A percentile compares a stretch with the other conserved stretches of the same genome.
These are phyloP conservation scores for Saprolegnia parasitica DNA, from an alignment of 352 stramenopile species.

Conservation along the genomic window DNA sequence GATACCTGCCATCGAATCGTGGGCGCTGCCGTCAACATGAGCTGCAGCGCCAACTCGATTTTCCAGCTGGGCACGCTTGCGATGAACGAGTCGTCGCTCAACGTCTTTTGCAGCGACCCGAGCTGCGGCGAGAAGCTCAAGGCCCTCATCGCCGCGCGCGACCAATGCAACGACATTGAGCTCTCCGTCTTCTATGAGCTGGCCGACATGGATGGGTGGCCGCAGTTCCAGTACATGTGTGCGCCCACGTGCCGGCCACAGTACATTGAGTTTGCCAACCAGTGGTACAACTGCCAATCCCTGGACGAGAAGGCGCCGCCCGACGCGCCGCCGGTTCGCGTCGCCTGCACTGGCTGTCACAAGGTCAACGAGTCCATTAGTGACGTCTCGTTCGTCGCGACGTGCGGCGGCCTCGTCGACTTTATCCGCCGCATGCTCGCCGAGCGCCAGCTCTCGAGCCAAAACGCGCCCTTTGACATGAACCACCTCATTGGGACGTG, in stretches of 20 bases:
- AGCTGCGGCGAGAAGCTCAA: neutral
- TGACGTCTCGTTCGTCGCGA: neutral
- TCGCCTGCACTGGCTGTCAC: neutral
- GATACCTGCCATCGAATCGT: neutral
- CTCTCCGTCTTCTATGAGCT: slow-evolving; percentile 6
- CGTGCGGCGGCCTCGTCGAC: neutral
- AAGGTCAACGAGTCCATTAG: slow-evolving; percentile 4
- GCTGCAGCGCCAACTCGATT: neutral
- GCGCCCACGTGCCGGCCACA: neutral
- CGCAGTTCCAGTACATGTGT: slow-evolving; percentile 1
- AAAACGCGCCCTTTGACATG: neutral
- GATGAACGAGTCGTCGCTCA: neutral
- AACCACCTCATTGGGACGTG: neutral
- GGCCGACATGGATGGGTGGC: neutral
- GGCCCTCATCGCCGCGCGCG: neutral
- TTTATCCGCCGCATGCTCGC: neutral
- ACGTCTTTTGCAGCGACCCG: neutral
- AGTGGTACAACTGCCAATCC: slow-evolving; percentile 5
- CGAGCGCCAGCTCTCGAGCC: slow-evolving; percentile 1
- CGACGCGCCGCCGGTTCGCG: neutral
- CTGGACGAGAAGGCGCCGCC: neutral
- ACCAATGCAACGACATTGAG: slow-evolving; percentile 3
- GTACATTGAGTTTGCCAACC: neutral
- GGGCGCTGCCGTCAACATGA: neutral
- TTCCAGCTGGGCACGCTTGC: neutral